A percentile compares a stretch with the other conserved stretches of the same genome.
Conservation (phyloP, 495 filamentous ascomycete species). For the Viridothelium virens region DNA sequence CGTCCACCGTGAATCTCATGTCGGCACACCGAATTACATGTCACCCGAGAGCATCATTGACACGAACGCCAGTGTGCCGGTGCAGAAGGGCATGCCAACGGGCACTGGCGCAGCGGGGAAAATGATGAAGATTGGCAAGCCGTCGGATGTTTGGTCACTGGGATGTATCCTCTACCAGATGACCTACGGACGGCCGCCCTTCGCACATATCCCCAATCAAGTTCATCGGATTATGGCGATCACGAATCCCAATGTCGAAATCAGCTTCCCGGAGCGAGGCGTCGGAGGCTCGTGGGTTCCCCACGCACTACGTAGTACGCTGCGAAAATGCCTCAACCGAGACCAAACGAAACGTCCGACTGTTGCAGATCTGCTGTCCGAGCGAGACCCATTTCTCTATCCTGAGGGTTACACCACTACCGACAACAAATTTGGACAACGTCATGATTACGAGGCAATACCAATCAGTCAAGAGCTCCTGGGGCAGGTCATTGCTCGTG, state of each 20-base stretch:
- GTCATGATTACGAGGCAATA: slow-evolving; percentile 37
- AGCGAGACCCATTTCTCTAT: slow-evolving; percentile 71
- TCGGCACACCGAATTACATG: slow-evolving; percentile 98
- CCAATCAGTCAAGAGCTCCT: slow-evolving; percentile 71
- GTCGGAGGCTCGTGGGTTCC: slow-evolving; percentile 69
- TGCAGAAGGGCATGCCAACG: background rate
- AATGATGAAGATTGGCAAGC: slow-evolving; percentile 84
- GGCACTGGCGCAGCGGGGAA: slow-evolving; percentile 29
- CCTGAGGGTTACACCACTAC: slow-evolving; percentile 55
- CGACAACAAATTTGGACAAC: background rate
- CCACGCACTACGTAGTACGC: slow-evolving; percentile 57
- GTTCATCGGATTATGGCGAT: slow-evolving; percentile 72
- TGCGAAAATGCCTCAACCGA: slow-evolving; percentile 72
- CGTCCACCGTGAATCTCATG: slow-evolving; percentile 88
- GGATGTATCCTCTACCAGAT: slow-evolving; percentile 97
- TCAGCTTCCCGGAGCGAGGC: slow-evolving; percentile 71
- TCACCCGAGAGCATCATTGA: slow-evolving; percentile 88
- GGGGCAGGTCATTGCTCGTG: slow-evolving; percentile 64
- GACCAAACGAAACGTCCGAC: slow-evolving; percentile 71
- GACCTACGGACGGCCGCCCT: slow-evolving; percentile 87
- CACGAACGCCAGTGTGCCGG: slow-evolving; percentile 59
- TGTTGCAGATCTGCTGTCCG: slow-evolving; percentile 62
- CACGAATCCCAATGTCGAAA: slow-evolving; percentile 73
- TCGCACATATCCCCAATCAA: slow-evolving; percentile 81
- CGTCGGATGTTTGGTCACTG: slow-evolving; percentile 90